Evolutionary conservation across 257 asterid genomes (phyloP).

Genomic region (Agastache rugosa): DNA sequence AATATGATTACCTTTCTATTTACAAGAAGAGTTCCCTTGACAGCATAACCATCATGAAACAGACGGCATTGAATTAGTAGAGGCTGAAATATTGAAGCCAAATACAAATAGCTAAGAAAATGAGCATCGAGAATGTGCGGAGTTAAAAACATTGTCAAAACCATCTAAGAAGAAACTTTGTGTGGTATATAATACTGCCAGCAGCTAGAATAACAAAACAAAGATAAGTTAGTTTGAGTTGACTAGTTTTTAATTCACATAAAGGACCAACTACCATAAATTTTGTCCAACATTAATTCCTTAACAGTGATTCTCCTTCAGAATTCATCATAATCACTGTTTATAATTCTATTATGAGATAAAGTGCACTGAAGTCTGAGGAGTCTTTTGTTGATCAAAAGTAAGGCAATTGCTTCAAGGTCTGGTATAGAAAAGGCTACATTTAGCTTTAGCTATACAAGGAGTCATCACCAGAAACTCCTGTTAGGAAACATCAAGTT

Average conservation of each 20-base stretch:
- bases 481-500: neutral
- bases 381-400: neutral
- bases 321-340: conserved; percentile 6
- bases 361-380: neutral
- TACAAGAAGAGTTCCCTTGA: conserved; percentile 87
- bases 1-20: conserved; percentile 59
- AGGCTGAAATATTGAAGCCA: conserved; percentile 59
- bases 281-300: conserved; percentile 2
- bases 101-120: conserved; percentile 21
- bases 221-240: neutral
- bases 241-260: neutral
- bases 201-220: neutral
- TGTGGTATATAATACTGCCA: conserved; percentile 43
- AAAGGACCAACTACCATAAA: neutral
- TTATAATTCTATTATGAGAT: neutral
- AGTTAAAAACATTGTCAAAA: neutral
- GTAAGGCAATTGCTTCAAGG: neutral
- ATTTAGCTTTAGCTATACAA: neutral
- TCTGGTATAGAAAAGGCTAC: neutral
- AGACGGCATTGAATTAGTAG: conserved; percentile 86
- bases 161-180: neutral
- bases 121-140: neutral
- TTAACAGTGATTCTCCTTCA: neutral
- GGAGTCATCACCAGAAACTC: neutral
- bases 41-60: conserved; percentile 73